phyloP scores from a whole-genome alignment of 78 protist genomes.

The Cavenderia fasciculata region DNA sequence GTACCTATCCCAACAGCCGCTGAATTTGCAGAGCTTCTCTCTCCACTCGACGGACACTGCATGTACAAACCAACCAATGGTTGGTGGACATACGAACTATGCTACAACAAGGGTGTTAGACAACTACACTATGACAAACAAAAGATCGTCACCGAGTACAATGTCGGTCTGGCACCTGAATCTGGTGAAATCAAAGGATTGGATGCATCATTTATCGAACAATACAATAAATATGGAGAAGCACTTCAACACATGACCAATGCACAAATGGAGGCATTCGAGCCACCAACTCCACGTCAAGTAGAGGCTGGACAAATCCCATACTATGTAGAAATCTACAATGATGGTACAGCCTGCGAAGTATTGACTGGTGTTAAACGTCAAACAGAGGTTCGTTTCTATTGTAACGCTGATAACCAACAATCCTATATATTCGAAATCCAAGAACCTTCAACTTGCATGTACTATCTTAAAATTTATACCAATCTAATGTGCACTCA shows the following conservation, averaged over 20 bases:
- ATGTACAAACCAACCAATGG: background rate
- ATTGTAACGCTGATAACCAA: conserved; percentile 35
- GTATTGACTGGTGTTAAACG: background rate
- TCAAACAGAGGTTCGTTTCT: conserved; percentile 51
- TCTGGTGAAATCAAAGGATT: conserved; percentile 31
- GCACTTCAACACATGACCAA: too few species aligned
- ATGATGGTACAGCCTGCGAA: conserved; percentile 59
- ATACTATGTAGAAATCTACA: conserved; percentile 27
- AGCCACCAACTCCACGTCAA: too few species aligned
- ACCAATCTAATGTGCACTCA: conserved; percentile 43
- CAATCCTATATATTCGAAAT: conserved; percentile 8
- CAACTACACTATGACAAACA: conserved; percentile 35
- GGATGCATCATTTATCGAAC: background rate
- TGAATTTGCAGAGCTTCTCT: background rate
- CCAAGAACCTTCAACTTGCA: conserved; percentile 38
- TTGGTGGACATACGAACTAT: conserved; percentile 70
- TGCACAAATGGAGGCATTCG: too few species aligned
- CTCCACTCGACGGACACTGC: background rate
- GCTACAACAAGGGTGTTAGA: conserved; percentile 3
- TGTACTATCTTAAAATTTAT: conserved; percentile 24
- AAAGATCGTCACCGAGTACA: conserved; percentile 6
- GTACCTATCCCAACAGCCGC: background rate
- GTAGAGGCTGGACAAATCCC: conserved; percentile 24
- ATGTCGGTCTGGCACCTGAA: background rate
- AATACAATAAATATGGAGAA: background rate